These are phyloP conservation scores for Hypoxylon sp. DNA, from an alignment of 2,329 filamentous ascomycete species.

Conservation along the genomic window DNA sequence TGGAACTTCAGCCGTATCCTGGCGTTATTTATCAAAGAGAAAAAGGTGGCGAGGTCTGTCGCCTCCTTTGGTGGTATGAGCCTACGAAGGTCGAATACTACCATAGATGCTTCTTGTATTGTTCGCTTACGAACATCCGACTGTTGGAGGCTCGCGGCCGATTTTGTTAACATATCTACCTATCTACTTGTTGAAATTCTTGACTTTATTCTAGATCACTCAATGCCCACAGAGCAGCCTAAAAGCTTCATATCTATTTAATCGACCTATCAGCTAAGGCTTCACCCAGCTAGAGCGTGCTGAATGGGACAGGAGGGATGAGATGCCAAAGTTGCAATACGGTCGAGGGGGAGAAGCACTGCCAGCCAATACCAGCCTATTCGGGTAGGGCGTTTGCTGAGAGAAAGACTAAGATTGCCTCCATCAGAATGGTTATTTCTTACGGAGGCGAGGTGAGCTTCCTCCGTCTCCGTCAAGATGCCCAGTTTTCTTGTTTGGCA, in stretches of 20 bases:
- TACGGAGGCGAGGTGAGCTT: background rate
- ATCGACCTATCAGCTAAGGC: background rate
- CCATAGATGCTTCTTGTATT: background rate
- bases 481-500: background rate
- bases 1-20: background rate
- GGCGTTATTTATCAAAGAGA: slow-evolving; percentile 4
- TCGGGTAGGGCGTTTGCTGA: background rate
- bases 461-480: background rate
- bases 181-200: background rate
- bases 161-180: background rate
- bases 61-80: background rate
- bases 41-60: background rate
- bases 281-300: background rate
- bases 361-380: background rate
- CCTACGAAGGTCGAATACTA: background rate
- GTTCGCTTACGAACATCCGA: background rate
- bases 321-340: background rate
- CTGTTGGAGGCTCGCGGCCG: background rate
- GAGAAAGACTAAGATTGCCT: background rate
- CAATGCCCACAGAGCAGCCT: background rate
- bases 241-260: background rate
- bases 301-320: background rate
- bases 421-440: background rate
- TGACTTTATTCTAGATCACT: background rate
- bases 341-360: background rate